Base-by-base conservation (phyloP, 192 early-diverging fungal species). In the Pilaira anomala region DNA sequence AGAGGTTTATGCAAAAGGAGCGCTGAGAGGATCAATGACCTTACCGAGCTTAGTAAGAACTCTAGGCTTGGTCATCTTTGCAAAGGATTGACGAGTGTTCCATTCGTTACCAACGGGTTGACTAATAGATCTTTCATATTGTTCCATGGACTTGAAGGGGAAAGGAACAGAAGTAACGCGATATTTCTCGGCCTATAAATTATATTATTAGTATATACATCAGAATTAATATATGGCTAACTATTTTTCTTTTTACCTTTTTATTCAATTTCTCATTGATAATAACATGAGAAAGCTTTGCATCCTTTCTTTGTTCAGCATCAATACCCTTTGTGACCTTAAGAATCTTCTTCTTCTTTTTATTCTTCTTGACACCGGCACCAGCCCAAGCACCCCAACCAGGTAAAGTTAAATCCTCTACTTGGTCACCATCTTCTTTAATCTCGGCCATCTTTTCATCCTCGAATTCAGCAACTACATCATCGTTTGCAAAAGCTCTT, bases 61-160 rank as follows among this genome's bases (percentile, higher is more conserved):
- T 16, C 88, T 80, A 19, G 96, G 96, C 77, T 86, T 81, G 55
- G 87, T 88, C 63, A 90, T 76, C 76, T 85, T 86, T 12, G 81
- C 77, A 72, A 87, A 87, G 3, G 87, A 80, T 44, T 79, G 78
- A 25, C 78, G 75, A 2, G 97, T 92, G 69, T 95, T 95, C 97
- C 97, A 98, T 77, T 98, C 95, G 70, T 87, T 89, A 48, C 97
- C 97, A n/a, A 98, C 61, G 29, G 97, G 95, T 48, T 83, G 78
- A 28, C 86, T 83, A 62, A 98, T 75, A 6, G 84, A 87, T 29
- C 85, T 79, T 69, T 98, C 95, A 73, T 98, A 98, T 75, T 97
- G 94, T 54, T 92, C 90, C 53, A 80, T 68, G 5, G 75, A 90
- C 63, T 85, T 85, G 80, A 88, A 97, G 13, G 93, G 92, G 76